Evolutionary conservation across 305 asterid genomes (phyloP), one percentile per base, ranked within the genome.

Genomic region (Stenogyne calaminthoides): DNA sequence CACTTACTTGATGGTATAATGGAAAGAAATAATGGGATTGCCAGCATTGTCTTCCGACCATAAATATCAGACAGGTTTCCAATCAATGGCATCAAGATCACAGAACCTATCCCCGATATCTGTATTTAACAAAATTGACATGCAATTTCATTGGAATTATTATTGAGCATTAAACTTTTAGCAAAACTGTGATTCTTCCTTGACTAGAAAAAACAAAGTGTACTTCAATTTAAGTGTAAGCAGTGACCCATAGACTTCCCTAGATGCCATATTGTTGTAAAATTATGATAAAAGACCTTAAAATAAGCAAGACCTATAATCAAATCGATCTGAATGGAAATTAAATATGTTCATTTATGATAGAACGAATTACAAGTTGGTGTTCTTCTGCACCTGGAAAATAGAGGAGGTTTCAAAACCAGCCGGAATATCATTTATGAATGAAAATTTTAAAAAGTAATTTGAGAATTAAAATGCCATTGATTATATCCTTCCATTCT

Each of bases 21-120:
- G 44, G 81, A 51, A 6, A 85, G 84, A 54, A 69, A 27, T 71
- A 82, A 69, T 3, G 87, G 89, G 36, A 85, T 46, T 40, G 79
- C 20, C 52, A 85, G 72, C 67, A 85, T 25, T 7, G 40, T 71
- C 67, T 76, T 85, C 39, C 85, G 67, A 2, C 87, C 89, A 52
- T 82, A 80, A 40, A 52, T 49, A 59, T 85, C 85, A 3, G 87
- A 80, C 8, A 82, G 67, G 18, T 74, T 81, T 11, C 89, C 89
- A 22, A 85, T 55, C 72, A 85, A 22, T 20, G 89, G 89, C 89
- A 85, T 80, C 83, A 82, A 75, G 32, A 82, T 27, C 63, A 73
- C 74, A 0, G 86, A 63, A 11, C 88, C 88, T 18, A 84, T 36
- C 34, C 88, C 88, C 14, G 84, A 56, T 47, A 84, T 76, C 88